Evolutionary conservation across 306 rosid genomes (phyloP).

Genomic region (Parietaria judaica): DNA sequence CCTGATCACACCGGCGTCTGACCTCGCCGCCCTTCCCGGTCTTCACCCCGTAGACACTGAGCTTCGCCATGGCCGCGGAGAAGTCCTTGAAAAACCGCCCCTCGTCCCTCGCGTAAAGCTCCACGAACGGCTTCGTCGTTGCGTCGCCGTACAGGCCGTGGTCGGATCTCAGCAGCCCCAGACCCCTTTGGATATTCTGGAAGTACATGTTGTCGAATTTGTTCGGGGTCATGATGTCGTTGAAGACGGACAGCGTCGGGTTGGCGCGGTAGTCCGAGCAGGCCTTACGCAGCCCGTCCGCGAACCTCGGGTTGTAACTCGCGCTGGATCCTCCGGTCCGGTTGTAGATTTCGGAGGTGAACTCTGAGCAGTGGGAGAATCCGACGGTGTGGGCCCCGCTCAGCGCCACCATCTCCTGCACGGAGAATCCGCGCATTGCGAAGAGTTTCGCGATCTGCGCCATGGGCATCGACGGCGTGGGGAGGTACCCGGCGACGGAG

Average conservation of each 20-base stretch:
- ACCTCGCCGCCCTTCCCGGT: conserved; percentile 74
- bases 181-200: conserved; percentile 64
- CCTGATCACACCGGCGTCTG: conserved; percentile 71
- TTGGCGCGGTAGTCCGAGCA: conserved; percentile 44
- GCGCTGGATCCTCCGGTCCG: conserved; percentile 22
- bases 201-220: conserved; percentile 71
- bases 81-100: conserved; percentile 49
- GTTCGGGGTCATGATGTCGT: conserved; percentile 76
- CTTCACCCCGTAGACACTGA: conserved; percentile 43
- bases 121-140: conserved; percentile 49
- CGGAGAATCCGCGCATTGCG: conserved; percentile 46
- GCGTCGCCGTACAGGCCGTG: conserved; percentile 48
- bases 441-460: conserved; percentile 39
- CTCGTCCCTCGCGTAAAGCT: conserved; percentile 44
- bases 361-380: conserved; percentile 61
- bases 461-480: conserved; percentile 50
- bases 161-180: conserved; percentile 71
- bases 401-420: conserved; percentile 68
- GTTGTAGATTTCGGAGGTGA: conserved; percentile 37
- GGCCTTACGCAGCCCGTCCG: conserved; percentile 41
- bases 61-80: conserved; percentile 64
- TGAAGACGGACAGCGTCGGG: conserved; percentile 73
- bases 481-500: conserved; percentile 36
- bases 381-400: conserved; percentile 87
- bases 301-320: conserved; percentile 53